Conservation (phyloP, 2,329 filamentous ascomycete species). For the Didymella pomorum region DNA sequence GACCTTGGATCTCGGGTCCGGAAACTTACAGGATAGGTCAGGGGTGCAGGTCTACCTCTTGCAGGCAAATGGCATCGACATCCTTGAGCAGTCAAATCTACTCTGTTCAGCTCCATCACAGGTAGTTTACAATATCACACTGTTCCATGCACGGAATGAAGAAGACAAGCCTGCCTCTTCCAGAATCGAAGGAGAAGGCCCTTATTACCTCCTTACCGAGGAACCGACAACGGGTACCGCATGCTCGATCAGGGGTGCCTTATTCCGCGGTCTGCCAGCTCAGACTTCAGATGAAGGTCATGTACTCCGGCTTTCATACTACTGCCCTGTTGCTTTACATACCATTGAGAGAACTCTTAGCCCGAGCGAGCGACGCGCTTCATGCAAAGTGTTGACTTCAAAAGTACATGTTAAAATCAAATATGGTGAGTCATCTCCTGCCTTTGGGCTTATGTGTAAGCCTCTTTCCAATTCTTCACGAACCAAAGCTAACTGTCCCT, state of each 20-base stretch:
- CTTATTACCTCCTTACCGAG: constrained; percentile 2
- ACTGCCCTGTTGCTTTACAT: not conserved
- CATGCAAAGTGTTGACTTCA: not conserved
- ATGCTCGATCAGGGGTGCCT: not conserved
- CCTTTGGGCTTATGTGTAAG: not conserved
- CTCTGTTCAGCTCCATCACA: too few species aligned
- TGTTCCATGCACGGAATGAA: not conserved
- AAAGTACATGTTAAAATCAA: not conserved
- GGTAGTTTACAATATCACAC: too few species aligned
- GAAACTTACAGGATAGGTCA: too few species aligned
- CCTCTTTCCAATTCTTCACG: not conserved
- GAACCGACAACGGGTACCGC: not conserved
- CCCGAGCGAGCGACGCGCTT: not conserved
- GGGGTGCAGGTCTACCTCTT: too few species aligned
- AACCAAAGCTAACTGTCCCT: not conserved
- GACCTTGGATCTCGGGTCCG: too few species aligned
- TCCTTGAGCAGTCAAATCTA: too few species aligned
- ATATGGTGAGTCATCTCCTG: not conserved
- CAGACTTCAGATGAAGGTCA: not conserved
- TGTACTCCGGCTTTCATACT: not conserved
- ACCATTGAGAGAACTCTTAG: not conserved
- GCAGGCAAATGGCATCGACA: too few species aligned
- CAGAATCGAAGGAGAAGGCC: not conserved
- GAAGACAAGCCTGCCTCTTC: not conserved
- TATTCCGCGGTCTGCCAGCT: not conserved